Evolutionary conservation across 495 filamentous ascomycete genomes (phyloP), one percentile per base, ranked within the genome.

Genomic region (Evansstolkia leycettana): DNA sequence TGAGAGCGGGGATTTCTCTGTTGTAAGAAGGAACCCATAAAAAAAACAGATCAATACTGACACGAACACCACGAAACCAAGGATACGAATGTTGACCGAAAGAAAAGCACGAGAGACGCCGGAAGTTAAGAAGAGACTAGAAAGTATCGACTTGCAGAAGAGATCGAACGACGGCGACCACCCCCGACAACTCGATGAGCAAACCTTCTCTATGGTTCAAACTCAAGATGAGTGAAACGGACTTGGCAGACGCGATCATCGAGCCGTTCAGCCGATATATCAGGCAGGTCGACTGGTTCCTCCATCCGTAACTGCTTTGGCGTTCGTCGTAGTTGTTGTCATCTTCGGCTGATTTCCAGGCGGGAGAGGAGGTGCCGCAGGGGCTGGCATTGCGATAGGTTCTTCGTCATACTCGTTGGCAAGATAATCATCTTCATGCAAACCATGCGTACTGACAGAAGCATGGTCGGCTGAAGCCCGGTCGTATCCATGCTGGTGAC

Each of bases 321-420:
- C 41, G 25, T 43, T 40, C 5, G 44, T 42, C 11, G 35, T 37
- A 16, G 45, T 34, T 2, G 42, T 40, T 8, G 45, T 8, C n/a
- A 42, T 41, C 35, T 48, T 54, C 2, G 58, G 40, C 25, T 44
- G 43, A 42, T 52, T 51, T 17, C 38, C 46, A 3, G 53, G 50
- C 4, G 55, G 54, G 2, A 59, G 35, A 14, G 60, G 54, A 4
- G 53, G 56, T 5, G 64, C 52, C n/a, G 45, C 48, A 33, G 58
- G 54, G 5, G 60, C 52, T 2, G 51, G 51, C 11, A 36, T 42
- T 10, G 57, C 50, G 23, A 47, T 36, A 17, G 50, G 44, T 40
- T 75, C 72, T 11, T 76, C 69, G 14, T 75, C 72, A 34, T 73
- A 69, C 28, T 70, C 72, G 38, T 72, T 62, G 28, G 55, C 60